phyloP scores from a whole-genome alignment of 2,329 filamentous ascomycete genomes.

The Teratosphaeria pseudoeucalypti region DNA sequence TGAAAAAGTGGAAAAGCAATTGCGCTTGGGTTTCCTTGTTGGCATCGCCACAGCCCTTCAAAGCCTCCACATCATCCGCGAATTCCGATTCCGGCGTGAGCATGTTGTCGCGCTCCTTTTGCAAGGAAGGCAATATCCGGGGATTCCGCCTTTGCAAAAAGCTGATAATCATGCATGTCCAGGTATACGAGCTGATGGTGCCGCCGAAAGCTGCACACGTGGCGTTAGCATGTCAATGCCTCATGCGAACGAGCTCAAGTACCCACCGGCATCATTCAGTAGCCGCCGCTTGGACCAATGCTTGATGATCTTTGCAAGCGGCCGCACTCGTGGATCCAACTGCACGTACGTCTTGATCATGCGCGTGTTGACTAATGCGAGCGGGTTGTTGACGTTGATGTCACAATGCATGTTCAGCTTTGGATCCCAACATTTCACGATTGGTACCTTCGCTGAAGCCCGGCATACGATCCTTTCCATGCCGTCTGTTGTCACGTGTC shows the following conservation, averaged over 20 bases:
- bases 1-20: conserved; percentile 91
- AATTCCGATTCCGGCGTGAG: conserved; percentile 59
- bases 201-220: conserved; percentile 63
- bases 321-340: conserved; percentile 80
- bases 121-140: conserved; percentile 74
- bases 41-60: conserved; percentile 62
- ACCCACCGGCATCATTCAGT: conserved; percentile 89
- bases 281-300: conserved; percentile 91
- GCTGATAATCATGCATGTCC: conserved; percentile 97
- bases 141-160: conserved; percentile 83
- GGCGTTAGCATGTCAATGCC: conserved; percentile 7
- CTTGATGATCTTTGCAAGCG: conserved; percentile 92
- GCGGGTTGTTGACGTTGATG: conserved; percentile 97
- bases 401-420: conserved; percentile 82
- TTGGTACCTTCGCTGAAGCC: conserved; percentile 88
- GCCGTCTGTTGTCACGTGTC: conserved; percentile 52
- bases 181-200: conserved; percentile 94
- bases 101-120: conserved; percentile 58
- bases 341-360: conserved; percentile 98
- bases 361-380: conserved; percentile 88
- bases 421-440: conserved; percentile 98
- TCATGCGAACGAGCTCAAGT: not conserved
- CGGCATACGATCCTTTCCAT: conserved; percentile 97
- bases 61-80: conserved; percentile 67
- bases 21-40: conserved; percentile 78